Evolutionary conservation across 1,139 yeast genomes (phyloP).

Genomic region (Pichia sp.): DNA sequence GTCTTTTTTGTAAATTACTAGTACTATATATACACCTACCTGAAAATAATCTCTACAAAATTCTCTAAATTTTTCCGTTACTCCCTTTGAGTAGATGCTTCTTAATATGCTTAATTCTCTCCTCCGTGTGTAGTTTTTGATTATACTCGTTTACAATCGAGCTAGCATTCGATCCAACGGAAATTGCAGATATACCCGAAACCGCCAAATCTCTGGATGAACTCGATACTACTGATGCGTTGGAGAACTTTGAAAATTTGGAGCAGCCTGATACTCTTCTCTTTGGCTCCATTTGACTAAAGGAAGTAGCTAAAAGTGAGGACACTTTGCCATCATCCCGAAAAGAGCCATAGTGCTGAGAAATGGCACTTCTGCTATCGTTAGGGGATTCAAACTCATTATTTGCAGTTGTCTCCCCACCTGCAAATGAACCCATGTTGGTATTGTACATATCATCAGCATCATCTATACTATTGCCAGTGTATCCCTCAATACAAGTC

Average conservation of each 20-base stretch:
- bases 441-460: not conserved
- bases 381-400: not conserved
- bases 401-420: not conserved
- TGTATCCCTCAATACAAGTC: constrained; percentile 28
- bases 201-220: constrained; percentile 2
- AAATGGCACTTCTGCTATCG: not conserved
- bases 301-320: not conserved
- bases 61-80: not conserved
- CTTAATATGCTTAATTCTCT: constrained; percentile 28
- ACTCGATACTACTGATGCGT: constrained; percentile 1
- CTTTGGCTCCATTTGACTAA: not conserved
- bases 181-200: constrained; percentile 8
- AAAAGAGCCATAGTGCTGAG: not conserved
- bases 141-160: constrained; percentile 20
- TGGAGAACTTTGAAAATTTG: constrained; percentile 5
- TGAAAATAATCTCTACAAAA: not conserved
- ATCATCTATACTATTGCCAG: constrained; percentile 1
- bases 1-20: not conserved
- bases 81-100: constrained; percentile 22
- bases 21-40: not conserved
- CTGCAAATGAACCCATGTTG: not conserved
- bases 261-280: constrained; percentile 6
- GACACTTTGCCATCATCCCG: not conserved
- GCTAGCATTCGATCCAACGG: constrained; percentile 9
- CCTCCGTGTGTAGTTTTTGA: constrained; percentile 22